phyloP scores from a whole-genome alignment of 1,284 basidiomycete species.

The Trametes hirsuta region DNA sequence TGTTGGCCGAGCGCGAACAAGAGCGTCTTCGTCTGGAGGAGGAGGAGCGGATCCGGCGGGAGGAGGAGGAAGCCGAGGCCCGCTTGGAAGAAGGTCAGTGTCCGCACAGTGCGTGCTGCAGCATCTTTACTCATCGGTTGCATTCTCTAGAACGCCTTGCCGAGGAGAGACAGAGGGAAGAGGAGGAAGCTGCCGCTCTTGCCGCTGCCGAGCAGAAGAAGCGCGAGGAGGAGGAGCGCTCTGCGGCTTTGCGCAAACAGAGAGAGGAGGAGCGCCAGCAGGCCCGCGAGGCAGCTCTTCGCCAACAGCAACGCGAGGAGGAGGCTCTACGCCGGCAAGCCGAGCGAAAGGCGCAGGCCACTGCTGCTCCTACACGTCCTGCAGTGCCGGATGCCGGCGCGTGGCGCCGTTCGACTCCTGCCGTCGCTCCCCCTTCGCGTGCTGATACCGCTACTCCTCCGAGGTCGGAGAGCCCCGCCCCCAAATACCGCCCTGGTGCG shows the following conservation, averaged over 20 bases:
- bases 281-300: conserved; percentile 57
- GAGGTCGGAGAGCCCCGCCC: conserved; percentile 50
- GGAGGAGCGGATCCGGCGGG: conserved; percentile 50
- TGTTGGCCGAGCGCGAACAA: conserved; percentile 63
- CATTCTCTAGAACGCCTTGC: conserved; percentile 50
- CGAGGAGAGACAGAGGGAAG: conserved; percentile 53
- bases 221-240: conserved; percentile 63
- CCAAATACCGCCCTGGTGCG: conserved; percentile 52
- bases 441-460: conserved; percentile 37
- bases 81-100: conserved; percentile 53
- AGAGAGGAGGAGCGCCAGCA: conserved; percentile 73
- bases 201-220: conserved; percentile 58
- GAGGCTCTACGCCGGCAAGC: conserved; percentile 68
- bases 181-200: conserved; percentile 54
- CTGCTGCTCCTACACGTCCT: conserved; percentile 23
- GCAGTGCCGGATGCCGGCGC: conserved; percentile 36
- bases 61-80: conserved; percentile 56
- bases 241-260: conserved; percentile 54
- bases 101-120: not conserved
- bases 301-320: conserved; percentile 77
- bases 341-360: conserved; percentile 37
- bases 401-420: conserved; percentile 33
- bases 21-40: conserved; percentile 51
- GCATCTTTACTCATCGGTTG: not conserved
- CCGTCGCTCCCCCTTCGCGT: conserved; percentile 36